Evolutionary conservation across 169 alveolate genomes (phyloP).

Genomic region (Plasmodium chabaudi): DNA sequence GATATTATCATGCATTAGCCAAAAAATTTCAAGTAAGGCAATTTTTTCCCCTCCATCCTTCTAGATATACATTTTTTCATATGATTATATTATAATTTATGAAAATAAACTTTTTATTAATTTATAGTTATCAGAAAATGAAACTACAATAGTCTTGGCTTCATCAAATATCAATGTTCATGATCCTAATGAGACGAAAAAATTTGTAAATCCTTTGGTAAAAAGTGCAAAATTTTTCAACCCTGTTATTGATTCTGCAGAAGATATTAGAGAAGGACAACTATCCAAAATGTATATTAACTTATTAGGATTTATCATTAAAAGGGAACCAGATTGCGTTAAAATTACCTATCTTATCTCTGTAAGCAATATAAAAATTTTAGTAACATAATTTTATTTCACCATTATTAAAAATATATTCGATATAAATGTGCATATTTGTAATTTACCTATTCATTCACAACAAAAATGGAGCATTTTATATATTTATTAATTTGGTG

Average conservation of each 20-base stretch:
- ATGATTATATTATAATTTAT: neutral
- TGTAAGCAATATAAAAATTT: conserved; percentile 18
- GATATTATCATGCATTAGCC: conserved; percentile 59
- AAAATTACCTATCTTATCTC: conserved; percentile 54
- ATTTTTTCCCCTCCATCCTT: conserved; percentile 3
- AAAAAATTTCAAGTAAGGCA: conserved; percentile 30
- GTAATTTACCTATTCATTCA: no score
- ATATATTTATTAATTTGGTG: no score
- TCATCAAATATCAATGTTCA: conserved; percentile 46
- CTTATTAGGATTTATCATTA: conserved; percentile 34
- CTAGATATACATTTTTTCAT: neutral
- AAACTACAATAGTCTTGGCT: conserved; percentile 19
- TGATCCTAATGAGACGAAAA: conserved; percentile 5
- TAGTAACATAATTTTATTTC: neutral
- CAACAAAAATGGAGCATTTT: no score
- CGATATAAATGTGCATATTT: no score
- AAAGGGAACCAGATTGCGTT: conserved; percentile 12
- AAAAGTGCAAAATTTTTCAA: conserved; percentile 25
- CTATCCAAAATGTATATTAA: conserved; percentile 24
- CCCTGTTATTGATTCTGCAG: conserved; percentile 48
- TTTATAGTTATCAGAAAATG: conserved; percentile 19
- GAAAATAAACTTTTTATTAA: neutral
- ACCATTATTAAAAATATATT: neutral
- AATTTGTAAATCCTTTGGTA: conserved; percentile 29
- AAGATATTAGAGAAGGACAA: conserved; percentile 6